Evolutionary conservation across 1,139 yeast genomes (phyloP).

Genomic region (Saccharomyces hybrid): DNA sequence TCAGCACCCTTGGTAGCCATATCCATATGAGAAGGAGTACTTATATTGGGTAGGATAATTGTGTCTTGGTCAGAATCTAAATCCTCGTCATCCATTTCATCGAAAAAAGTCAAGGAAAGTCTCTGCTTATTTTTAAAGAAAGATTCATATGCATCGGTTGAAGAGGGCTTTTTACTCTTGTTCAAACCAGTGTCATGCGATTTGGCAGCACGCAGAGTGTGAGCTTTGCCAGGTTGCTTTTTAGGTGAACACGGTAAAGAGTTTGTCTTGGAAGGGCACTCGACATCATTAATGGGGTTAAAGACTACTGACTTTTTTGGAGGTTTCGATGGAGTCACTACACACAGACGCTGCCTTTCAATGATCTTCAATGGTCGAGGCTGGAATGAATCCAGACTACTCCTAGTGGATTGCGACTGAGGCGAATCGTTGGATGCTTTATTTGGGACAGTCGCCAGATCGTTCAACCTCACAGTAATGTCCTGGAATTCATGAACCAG

Average conservation of each 20-base stretch:
- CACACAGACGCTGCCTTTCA: conserved; percentile 12
- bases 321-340: conserved; percentile 4
- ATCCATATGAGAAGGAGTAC: conserved; percentile 3
- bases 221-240: conserved; percentile 5
- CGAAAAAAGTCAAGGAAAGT: conserved; percentile 26
- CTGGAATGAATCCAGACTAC: conserved; percentile 21
- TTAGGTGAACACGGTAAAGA: conserved; percentile 19
- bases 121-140: conserved; percentile 28
- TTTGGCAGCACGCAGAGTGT: conserved; percentile 19
- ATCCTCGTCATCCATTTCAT: conserved; percentile 17
- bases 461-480: conserved; percentile 21
- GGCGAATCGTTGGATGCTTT: conserved; percentile 7
- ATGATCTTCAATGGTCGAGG: conserved; percentile 27
- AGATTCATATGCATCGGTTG: conserved; percentile 11
- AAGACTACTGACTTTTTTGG: conserved; percentile 3
- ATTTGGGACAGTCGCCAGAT: conserved; percentile 12
- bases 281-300: conserved; percentile 1
- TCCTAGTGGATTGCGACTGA: conserved; percentile 14
- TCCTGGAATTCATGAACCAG: conserved; percentile 24
- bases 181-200: conserved; percentile 25
- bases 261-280: conserved; percentile 3
- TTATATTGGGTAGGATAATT: conserved; percentile 15
- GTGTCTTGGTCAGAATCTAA: conserved; percentile 29
- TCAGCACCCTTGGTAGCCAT: conserved; percentile 6
- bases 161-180: conserved; percentile 7